Conservation (phyloP, 2,329 filamentous ascomycete genomes). For the Fusarium chaquense region DNA sequence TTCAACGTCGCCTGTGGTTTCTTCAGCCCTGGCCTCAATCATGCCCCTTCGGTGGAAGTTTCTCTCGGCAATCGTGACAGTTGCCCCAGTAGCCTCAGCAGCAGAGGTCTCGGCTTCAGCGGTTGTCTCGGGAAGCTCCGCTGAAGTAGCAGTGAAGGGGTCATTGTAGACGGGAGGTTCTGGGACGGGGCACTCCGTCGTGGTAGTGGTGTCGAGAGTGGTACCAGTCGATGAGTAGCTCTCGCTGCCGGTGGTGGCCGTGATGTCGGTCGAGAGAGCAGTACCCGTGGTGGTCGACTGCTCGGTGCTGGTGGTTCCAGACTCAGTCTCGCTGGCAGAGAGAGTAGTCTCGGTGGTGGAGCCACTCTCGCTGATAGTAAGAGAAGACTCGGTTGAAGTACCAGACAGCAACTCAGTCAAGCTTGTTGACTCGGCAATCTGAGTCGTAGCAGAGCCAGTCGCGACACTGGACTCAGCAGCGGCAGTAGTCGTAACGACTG, state of each 20-base stretch:
- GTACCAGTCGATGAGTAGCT: not conserved
- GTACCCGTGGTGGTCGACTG: not conserved
- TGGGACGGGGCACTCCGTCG: not conserved
- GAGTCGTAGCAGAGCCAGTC: not conserved
- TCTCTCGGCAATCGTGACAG: no score
- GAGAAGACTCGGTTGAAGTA: not conserved
- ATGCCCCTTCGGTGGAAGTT: no score
- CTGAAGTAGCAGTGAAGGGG: not conserved
- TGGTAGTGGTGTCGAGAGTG: not conserved
- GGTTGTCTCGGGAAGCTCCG: no score
- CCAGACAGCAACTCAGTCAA: not conserved
- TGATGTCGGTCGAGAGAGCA: not conserved
- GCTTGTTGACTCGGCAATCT: not conserved
- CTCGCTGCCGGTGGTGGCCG: not conserved
- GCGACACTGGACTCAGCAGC: not conserved
- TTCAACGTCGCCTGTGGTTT: no score
- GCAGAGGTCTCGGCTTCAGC: no score
- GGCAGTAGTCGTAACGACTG: not conserved
- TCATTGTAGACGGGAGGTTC: not conserved
- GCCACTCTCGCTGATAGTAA: not conserved
- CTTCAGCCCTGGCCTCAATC: no score
- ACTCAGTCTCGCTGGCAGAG: not conserved
- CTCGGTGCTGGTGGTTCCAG: not conserved
- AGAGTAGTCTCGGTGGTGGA: not conserved
- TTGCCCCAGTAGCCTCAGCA: no score